These are phyloP conservation scores for Xerocomellus chrysenteron DNA, from an alignment of 768 basidiomycete genomes.

Conservation along the genomic window DNA sequence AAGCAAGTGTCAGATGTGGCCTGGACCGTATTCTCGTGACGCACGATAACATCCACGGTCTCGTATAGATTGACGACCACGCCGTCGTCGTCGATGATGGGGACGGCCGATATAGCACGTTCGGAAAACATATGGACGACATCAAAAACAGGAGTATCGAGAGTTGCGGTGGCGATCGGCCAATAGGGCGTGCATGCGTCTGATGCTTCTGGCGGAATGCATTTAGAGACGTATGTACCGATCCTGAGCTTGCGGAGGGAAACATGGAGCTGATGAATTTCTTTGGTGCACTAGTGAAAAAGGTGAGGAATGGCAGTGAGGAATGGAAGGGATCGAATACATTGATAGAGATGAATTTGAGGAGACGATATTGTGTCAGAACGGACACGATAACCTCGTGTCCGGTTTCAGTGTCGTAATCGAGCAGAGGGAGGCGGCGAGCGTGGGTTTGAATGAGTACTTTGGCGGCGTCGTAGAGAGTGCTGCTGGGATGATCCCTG, in stretches of 20 bases:
- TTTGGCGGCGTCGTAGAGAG: conserved; percentile 87
- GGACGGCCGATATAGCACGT: conserved; percentile 92
- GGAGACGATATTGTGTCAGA: conserved; percentile 93
- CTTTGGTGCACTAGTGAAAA: conserved; percentile 68
- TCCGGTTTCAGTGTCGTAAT: conserved; percentile 88
- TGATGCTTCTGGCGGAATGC: conserved; percentile 43
- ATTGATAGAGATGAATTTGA: conserved; percentile 98
- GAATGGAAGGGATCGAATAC: conserved; percentile 43
- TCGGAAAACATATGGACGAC: conserved; percentile 99
- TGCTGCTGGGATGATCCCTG: conserved; percentile 81
- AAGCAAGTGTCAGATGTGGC: conserved; percentile 1
- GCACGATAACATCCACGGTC: conserved; percentile 96
- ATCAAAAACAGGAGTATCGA: conserved; percentile 92
- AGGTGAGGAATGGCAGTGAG: conserved; percentile 8
- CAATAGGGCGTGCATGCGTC: conserved; percentile 71
- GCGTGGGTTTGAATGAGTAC: conserved; percentile 94
- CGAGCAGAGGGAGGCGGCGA: conserved; percentile 89
- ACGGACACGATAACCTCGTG: conserved; percentile 96
- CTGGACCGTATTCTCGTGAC: conserved; percentile 6
- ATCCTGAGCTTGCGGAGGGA: conserved; percentile 86
- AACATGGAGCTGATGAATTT: conserved; percentile 77
- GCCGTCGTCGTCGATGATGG: conserved; percentile 90
- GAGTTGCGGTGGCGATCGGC: conserved; percentile 89
- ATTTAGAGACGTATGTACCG: conserved; percentile 82
- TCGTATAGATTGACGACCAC: conserved; percentile 96